Conservation (phyloP, 495 filamentous ascomycete species). For the Penicillium verhagenii region DNA sequence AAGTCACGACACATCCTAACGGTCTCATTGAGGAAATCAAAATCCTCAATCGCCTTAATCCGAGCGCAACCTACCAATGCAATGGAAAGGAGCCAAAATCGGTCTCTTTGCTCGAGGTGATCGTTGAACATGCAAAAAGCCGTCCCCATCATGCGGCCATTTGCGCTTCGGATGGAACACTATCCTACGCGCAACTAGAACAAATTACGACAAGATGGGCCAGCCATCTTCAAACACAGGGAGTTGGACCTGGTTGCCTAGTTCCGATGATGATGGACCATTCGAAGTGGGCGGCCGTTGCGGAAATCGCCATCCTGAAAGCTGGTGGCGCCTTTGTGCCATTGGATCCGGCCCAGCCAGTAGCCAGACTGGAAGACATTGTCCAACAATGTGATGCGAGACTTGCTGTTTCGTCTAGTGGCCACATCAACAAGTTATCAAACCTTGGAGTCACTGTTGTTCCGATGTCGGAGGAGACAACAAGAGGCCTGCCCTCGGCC, state of each 20-base stretch:
- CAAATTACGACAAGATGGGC: background rate
- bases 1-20: too few relatives aligned
- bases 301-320: slow-evolving; percentile 14
- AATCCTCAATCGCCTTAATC: too few relatives aligned
- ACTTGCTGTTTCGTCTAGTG: too few relatives aligned
- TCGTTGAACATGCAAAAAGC: too few relatives aligned
- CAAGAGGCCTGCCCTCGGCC: too few relatives aligned
- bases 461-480: too few relatives aligned
- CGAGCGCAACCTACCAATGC: too few relatives aligned
- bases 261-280: background rate
- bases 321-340: slow-evolving; percentile 48
- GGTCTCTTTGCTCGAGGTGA: too few relatives aligned
- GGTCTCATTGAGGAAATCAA: too few relatives aligned
- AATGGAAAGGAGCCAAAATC: too few relatives aligned
- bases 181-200: background rate
- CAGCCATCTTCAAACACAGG: background rate
- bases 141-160: background rate
- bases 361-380: slow-evolving; percentile 43
- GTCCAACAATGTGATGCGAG: slow-evolving; percentile 23
- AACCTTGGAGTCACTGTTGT: background rate
- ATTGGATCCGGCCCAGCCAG: slow-evolving; percentile 47
- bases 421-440: too few relatives aligned
- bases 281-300: background rate
- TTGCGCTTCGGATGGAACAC: background rate
- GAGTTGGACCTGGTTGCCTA: background rate